These are phyloP conservation scores for Lophiostoma macrostomum DNA, from an alignment of 495 filamentous ascomycete genomes.

Conservation along the genomic window DNA sequence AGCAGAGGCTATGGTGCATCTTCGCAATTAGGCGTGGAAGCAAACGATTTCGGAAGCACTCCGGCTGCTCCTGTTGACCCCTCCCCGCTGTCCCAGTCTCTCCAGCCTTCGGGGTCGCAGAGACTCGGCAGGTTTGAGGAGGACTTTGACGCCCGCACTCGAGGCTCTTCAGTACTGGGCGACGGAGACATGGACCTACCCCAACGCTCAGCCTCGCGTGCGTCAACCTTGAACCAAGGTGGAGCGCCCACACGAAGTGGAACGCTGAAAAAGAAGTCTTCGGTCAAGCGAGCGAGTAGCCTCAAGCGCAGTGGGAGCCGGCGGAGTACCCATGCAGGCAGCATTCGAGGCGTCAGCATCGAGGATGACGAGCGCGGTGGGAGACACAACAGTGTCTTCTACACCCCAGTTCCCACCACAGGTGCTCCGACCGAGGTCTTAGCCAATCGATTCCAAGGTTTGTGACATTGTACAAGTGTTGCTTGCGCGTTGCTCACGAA, in stretches of 20 bases:
- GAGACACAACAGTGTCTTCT: slow-evolving; percentile 82
- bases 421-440: slow-evolving; percentile 87
- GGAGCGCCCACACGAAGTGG: slow-evolving; percentile 61
- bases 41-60: slow-evolving; percentile 39
- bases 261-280: slow-evolving; percentile 83
- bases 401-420: slow-evolving; percentile 80
- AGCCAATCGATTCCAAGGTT: slow-evolving; percentile 86
- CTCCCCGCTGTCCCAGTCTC: slow-evolving; percentile 48
- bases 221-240: slow-evolving; percentile 35
- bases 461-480: slow-evolving; percentile 31
- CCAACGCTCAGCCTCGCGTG: slow-evolving; percentile 44
- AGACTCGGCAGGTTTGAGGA: slow-evolving; percentile 58
- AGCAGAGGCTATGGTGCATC: slow-evolving; percentile 36
- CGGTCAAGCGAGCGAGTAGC: slow-evolving; percentile 67
- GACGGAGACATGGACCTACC: slow-evolving; percentile 45
- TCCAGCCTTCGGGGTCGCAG: slow-evolving; percentile 18
- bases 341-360: slow-evolving; percentile 69
- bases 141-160: slow-evolving; percentile 68
- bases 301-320: slow-evolving; percentile 77
- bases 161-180: slow-evolving; percentile 57
- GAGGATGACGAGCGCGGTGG: slow-evolving; percentile 53
- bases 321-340: slow-evolving; percentile 65
- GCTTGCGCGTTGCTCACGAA: slow-evolving; percentile 14
- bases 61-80: slow-evolving; percentile 44
- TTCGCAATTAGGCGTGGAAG: slow-evolving; percentile 20